Evolutionary conservation across 2,329 filamentous ascomycete genomes (phyloP).

Genomic region (Stemphylium lycopersici): DNA sequence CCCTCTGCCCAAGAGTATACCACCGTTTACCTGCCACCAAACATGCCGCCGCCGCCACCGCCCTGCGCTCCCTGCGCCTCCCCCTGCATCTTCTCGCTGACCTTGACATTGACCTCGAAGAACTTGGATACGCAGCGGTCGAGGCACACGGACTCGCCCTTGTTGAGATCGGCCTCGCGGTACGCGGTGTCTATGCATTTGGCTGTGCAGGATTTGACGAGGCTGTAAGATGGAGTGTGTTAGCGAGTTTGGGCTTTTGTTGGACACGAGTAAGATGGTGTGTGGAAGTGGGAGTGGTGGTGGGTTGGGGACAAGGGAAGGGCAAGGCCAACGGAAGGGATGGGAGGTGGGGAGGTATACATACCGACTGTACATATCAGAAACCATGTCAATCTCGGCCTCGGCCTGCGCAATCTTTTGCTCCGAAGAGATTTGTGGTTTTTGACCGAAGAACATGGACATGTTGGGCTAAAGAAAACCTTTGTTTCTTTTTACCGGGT

Average conservation of each 20-base stretch:
- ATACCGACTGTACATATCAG: slow-evolving; percentile 98
- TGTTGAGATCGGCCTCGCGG: slow-evolving; percentile 96
- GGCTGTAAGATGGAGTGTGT: slow-evolving; percentile 55
- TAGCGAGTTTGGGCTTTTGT: neutral
- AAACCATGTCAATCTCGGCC: slow-evolving; percentile 95
- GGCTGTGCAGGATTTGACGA: slow-evolving; percentile 85
- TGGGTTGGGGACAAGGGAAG: neutral
- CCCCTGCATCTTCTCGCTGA: slow-evolving; percentile 93
- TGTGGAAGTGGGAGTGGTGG: neutral
- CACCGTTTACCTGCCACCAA: slow-evolving; percentile 32
- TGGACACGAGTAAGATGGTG: neutral
- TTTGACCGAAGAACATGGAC: slow-evolving; percentile 59
- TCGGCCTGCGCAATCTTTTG: slow-evolving; percentile 98
- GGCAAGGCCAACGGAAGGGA: neutral
- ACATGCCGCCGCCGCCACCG: slow-evolving; percentile 31
- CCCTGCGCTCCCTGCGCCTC: slow-evolving; percentile 69
- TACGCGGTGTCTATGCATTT: slow-evolving; percentile 95
- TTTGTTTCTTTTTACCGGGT: no score
- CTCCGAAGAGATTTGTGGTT: slow-evolving; percentile 87
- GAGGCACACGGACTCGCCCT: slow-evolving; percentile 97
- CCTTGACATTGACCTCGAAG: slow-evolving; percentile 98
- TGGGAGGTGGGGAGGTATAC: neutral
- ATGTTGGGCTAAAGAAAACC: slow-evolving; percentile 20
- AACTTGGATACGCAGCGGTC: slow-evolving; percentile 98
- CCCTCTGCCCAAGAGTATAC: neutral